Conservation (phyloP, 768 basidiomycete species). For the Lepiota brunneoincarnata region DNA sequence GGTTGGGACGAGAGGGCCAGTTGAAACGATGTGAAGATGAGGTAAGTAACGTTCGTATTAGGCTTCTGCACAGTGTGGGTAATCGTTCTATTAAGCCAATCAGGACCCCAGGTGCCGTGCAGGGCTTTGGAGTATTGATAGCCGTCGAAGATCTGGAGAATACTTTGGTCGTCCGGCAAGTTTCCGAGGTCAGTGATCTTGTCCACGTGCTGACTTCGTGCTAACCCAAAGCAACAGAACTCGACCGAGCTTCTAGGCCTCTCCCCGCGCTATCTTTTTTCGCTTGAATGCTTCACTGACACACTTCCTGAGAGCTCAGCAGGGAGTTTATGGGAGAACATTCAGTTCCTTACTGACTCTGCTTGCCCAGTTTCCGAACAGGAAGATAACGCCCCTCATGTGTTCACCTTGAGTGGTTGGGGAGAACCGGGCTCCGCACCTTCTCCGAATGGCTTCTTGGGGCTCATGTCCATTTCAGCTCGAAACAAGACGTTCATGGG, state of each 20-base stretch:
- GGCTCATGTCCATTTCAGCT: conserved; percentile 13
- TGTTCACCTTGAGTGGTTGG: conserved; percentile 69
- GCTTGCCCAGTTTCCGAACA: conserved; percentile 35
- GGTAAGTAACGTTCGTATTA: conserved; percentile 30
- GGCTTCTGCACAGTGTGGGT: background rate
- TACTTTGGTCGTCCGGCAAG: conserved; percentile 64
- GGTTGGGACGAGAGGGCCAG: conserved; percentile 64
- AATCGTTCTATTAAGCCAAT: conserved; percentile 53
- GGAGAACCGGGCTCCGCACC: conserved; percentile 59
- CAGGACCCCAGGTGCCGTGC: conserved; percentile 75
- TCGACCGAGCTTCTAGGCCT: conserved; percentile 72
- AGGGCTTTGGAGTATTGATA: conserved; percentile 80
- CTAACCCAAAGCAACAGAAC: conserved; percentile 43
- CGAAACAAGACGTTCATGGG: conserved; percentile 41
- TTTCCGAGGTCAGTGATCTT: conserved; percentile 60
- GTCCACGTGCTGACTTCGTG: background rate
- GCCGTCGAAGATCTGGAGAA: conserved; percentile 62
- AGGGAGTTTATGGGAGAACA: conserved; percentile 68
- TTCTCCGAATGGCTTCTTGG: conserved; percentile 19
- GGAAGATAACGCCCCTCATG: conserved; percentile 47
- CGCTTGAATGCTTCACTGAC: conserved; percentile 69
- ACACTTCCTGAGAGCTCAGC: conserved; percentile 65
- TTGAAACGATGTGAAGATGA: conserved; percentile 75
- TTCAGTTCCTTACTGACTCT: conserved; percentile 61
- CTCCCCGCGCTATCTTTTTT: conserved; percentile 68